phyloP scores from a whole-genome alignment of 2,329 filamentous ascomycete genomes.

The Pezicula rhizophila region DNA sequence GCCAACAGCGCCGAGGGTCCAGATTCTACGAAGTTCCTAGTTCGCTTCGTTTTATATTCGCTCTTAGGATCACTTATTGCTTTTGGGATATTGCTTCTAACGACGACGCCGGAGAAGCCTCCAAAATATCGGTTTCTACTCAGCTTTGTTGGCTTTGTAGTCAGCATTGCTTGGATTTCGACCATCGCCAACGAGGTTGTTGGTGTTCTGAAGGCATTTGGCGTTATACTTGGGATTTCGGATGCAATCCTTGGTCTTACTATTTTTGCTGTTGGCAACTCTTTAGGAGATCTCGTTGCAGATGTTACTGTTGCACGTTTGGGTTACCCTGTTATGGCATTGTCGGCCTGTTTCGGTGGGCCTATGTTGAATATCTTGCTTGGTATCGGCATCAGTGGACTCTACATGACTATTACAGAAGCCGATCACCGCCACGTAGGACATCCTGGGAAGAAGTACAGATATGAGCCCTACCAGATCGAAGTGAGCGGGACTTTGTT shows the following conservation, averaged over 20 bases:
- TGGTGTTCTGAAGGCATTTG: slow-evolving; percentile 85
- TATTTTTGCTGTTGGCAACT: slow-evolving; percentile 94
- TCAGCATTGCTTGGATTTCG: slow-evolving; percentile 93
- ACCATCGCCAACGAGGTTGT: slow-evolving; percentile 95
- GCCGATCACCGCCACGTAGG: slow-evolving; percentile 60
- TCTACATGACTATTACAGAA: slow-evolving; percentile 75
- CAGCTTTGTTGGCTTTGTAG: slow-evolving; percentile 84
- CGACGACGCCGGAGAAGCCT: slow-evolving; percentile 60
- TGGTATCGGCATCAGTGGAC: slow-evolving; percentile 85
- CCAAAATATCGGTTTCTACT: slow-evolving; percentile 72
- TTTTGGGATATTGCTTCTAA: slow-evolving; percentile 59
- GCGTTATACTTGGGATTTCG: slow-evolving; percentile 85
- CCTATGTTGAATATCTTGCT: slow-evolving; percentile 97
- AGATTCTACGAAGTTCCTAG: slow-evolving; percentile 39
- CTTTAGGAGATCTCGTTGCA: slow-evolving; percentile 86
- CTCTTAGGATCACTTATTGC: slow-evolving; percentile 63
- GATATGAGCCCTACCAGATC: slow-evolving; percentile 74
- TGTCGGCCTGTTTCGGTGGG: slow-evolving; percentile 93
- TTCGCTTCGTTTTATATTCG: slow-evolving; percentile 54
- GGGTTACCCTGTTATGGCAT: slow-evolving; percentile 93
- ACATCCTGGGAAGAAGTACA: slow-evolving; percentile 58
- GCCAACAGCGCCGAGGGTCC: slow-evolving; percentile 58
- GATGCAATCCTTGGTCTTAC: slow-evolving; percentile 93
- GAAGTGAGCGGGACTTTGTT: slow-evolving; percentile 79
- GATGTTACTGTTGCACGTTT: slow-evolving; percentile 90